phyloP scores from a whole-genome alignment of 202 grass and related monocot species.

The Schoenoplectus triqueter region DNA sequence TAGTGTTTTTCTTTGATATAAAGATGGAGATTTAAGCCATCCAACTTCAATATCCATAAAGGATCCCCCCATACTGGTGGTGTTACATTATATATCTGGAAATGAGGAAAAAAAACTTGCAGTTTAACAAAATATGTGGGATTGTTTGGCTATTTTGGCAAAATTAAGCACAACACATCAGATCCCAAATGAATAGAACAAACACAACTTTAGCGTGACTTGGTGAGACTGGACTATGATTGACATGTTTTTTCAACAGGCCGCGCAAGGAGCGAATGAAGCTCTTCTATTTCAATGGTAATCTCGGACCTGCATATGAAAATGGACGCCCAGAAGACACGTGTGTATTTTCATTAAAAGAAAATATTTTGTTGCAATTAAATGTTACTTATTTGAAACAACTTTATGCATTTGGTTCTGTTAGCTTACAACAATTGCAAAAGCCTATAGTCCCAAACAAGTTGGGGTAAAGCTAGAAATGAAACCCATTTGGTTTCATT shows the following conservation, averaged over 20 bases:
- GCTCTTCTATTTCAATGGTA: conserved; percentile 97
- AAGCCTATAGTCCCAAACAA: no score
- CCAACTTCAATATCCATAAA: not conserved
- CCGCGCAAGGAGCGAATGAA: conserved; percentile 65
- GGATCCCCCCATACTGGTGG: not conserved
- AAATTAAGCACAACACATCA: not conserved
- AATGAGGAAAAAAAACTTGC: not conserved
- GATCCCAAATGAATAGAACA: not conserved
- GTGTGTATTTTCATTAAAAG: conserved; percentile 52
- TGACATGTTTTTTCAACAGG: conserved; percentile 44
- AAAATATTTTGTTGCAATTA: conserved; percentile 6
- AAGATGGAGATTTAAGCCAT: no score
- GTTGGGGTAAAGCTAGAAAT: no score
- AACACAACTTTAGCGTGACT: not conserved
- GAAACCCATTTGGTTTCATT: no score
- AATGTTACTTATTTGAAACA: conserved; percentile 21
- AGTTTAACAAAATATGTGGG: not conserved
- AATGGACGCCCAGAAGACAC: conserved; percentile 74
- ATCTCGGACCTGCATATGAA: conserved; percentile 85
- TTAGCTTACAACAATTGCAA: no score
- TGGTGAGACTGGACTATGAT: not conserved
- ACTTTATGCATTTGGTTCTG: not conserved
- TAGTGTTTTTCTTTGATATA: not conserved
- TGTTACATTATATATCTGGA: not conserved
- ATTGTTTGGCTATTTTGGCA: conserved; percentile 7